A percentile compares a stretch with the other conserved stretches of the same genome.
These are phyloP conservation scores for Syncephalastrum racemosum DNA, from an alignment of 371 early-diverging fungal species.

Conservation along the genomic window DNA sequence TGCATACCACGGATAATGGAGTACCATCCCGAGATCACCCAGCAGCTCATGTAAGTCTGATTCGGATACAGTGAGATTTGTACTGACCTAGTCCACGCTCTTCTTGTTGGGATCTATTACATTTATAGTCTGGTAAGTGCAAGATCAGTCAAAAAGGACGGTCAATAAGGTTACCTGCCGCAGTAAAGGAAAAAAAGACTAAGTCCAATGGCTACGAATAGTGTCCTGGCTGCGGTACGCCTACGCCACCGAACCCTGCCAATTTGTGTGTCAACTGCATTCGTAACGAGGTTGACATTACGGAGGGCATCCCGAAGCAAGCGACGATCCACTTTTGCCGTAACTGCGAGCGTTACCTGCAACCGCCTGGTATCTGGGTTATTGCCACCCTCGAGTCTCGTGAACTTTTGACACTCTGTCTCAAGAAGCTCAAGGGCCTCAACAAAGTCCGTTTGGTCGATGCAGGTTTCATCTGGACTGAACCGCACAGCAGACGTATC, in stretches of 20 bases:
- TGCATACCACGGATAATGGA: conserved; percentile 28
- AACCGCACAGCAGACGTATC: conserved; percentile 94
- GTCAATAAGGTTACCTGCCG: not conserved
- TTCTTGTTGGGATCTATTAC: conserved; percentile 9
- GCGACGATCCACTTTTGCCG: conserved; percentile 93
- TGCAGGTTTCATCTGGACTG: conserved; percentile 99
- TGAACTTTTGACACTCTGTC: conserved; percentile 92
- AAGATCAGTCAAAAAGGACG: not conserved
- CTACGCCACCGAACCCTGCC: conserved; percentile 95
- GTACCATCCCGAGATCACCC: conserved; percentile 49
- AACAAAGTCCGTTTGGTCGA: conserved; percentile 94
- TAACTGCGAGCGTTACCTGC: conserved; percentile 96
- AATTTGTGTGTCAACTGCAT: conserved; percentile 99
- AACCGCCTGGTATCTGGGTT: conserved; percentile 96
- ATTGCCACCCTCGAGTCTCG: conserved; percentile 87
- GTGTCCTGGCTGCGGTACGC: conserved; percentile 97
- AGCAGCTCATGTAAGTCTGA: conserved; percentile 50
- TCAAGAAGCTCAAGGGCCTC: conserved; percentile 93
- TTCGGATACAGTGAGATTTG: not conserved
- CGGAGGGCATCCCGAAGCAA: conserved; percentile 97
- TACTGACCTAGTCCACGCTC: not conserved
- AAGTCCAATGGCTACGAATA: conserved; percentile 37
- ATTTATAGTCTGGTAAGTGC: conserved; percentile 33
- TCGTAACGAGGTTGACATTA: conserved; percentile 93
- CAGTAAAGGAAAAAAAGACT: not conserved